Conservation (phyloP, 1,284 basidiomycete genomes). For the Ganoderma lucidum region DNA sequence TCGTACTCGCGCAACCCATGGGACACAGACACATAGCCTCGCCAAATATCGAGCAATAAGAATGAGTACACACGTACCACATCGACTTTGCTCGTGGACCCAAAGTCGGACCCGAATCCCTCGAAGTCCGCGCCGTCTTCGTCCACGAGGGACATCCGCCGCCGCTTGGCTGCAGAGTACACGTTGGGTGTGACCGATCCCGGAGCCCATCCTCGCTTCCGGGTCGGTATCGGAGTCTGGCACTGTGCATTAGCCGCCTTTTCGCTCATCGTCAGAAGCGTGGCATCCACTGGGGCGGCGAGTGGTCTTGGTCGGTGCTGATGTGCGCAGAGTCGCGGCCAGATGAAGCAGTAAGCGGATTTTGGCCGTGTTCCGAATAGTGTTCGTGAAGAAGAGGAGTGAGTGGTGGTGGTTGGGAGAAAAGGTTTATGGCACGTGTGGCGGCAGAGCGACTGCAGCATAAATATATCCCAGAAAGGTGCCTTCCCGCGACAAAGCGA, state of each 20-base stretch:
- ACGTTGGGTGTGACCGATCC: conserved; percentile 42
- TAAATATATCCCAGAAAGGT: conserved; percentile 18
- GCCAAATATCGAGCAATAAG: not conserved
- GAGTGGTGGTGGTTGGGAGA: conserved; percentile 25
- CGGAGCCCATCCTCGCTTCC: conserved; percentile 41
- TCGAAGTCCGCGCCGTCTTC: conserved; percentile 29
- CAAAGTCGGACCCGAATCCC: conserved; percentile 31
- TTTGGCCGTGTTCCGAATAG: not conserved
- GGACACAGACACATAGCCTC: too few relatives aligned
- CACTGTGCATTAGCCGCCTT: conserved; percentile 24
- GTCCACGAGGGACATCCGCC: conserved; percentile 41
- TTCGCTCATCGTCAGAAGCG: conserved; percentile 19
- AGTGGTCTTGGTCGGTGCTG: not conserved
- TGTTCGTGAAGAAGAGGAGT: conserved; percentile 5
- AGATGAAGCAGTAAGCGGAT: not conserved
- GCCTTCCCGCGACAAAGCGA: conserved; percentile 14
- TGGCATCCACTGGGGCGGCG: not conserved
- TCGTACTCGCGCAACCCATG: too few relatives aligned
- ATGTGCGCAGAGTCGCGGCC: not conserved
- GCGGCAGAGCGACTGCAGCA: conserved; percentile 2
- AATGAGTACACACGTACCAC: conserved; percentile 25
- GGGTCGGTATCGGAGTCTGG: conserved; percentile 29
- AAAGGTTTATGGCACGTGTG: conserved; percentile 25
- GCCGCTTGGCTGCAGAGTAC: conserved; percentile 40
- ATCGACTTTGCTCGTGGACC: conserved; percentile 28